These are phyloP conservation scores for Ceratobasidium sp. DNA, from an alignment of 1,284 basidiomycete species.

Conservation along the genomic window DNA sequence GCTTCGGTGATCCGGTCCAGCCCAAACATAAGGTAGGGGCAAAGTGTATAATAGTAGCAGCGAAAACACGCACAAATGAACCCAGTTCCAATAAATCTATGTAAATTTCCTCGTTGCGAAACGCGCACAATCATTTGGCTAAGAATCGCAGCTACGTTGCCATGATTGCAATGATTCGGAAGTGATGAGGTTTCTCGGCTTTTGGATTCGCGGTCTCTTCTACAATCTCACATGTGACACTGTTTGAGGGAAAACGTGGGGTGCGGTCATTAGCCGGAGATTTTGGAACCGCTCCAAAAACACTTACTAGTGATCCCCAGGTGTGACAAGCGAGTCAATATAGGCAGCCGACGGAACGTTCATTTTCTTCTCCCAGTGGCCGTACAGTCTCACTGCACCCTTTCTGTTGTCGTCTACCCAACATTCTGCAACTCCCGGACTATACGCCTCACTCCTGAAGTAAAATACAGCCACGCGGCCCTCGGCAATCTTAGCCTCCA, in stretches of 20 bases:
- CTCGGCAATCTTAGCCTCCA: slow-evolving; percentile 37
- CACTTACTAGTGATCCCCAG: slow-evolving; percentile 40
- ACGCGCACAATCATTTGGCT: neutral
- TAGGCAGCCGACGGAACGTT: slow-evolving; percentile 38
- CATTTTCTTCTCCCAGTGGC: slow-evolving; percentile 38
- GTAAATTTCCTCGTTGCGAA: neutral
- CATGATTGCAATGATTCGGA: slow-evolving; percentile 39
- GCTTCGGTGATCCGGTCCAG: too few species aligned
- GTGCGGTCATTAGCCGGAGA: slow-evolving; percentile 11
- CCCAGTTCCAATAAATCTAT: neutral
- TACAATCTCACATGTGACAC: slow-evolving; percentile 39
- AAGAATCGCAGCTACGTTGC: slow-evolving; percentile 36
- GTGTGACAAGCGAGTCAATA: slow-evolving; percentile 38
- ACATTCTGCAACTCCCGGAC: slow-evolving; percentile 39
- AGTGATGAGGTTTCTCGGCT: slow-evolving; percentile 40
- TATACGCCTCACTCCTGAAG: slow-evolving; percentile 37
- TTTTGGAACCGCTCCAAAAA: neutral
- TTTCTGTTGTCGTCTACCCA: slow-evolving; percentile 40
- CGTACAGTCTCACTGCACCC: slow-evolving; percentile 37
- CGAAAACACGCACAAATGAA: neutral
- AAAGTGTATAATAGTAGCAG: neutral
- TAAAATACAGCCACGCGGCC: slow-evolving; percentile 40
- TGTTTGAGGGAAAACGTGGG: slow-evolving; percentile 3
- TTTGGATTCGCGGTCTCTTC: slow-evolving; percentile 35
- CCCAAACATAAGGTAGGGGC: neutral